Evolutionary conservation across 75 land plant species (phyloP).

Genomic region (Larix kaempferi): DNA sequence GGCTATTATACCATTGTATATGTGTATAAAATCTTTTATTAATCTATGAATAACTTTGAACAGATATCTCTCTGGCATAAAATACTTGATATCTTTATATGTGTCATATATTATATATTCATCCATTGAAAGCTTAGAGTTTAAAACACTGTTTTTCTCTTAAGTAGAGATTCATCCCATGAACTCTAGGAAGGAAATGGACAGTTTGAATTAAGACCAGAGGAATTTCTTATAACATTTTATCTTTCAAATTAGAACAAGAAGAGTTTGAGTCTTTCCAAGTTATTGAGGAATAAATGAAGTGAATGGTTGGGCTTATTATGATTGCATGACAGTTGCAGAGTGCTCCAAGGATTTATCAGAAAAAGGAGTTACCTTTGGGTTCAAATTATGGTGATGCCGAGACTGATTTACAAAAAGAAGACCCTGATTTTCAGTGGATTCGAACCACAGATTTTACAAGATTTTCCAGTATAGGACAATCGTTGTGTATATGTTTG

Average conservation of each 20-base stretch:
- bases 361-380: slow-evolving; percentile 10
- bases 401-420: slow-evolving; percentile 19
- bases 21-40: too few species aligned
- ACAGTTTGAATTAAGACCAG: too few species aligned
- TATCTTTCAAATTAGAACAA: neutral
- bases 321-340: slow-evolving; percentile 35
- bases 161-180: too few species aligned
- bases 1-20: too few species aligned
- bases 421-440: slow-evolving; percentile 46
- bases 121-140: too few species aligned
- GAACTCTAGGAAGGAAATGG: neutral
- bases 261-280: neutral
- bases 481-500: slow-evolving; percentile 64
- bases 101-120: too few species aligned
- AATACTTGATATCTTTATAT: too few species aligned
- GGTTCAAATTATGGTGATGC: slow-evolving; percentile 15
- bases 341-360: slow-evolving; percentile 66
- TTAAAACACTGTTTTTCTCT: too few species aligned
- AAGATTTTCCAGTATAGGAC: slow-evolving; percentile 54
- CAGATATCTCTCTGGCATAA: too few species aligned
- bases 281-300: neutral
- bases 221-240: too few species aligned
- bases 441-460: slow-evolving; percentile 82
- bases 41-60: too few species aligned
- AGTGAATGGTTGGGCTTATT: neutral